Evolutionary conservation across 2,329 filamentous ascomycete species (phyloP), one percentile per base, ranked within the genome.

Genomic region (Pyrenophora tritici-repentis): DNA sequence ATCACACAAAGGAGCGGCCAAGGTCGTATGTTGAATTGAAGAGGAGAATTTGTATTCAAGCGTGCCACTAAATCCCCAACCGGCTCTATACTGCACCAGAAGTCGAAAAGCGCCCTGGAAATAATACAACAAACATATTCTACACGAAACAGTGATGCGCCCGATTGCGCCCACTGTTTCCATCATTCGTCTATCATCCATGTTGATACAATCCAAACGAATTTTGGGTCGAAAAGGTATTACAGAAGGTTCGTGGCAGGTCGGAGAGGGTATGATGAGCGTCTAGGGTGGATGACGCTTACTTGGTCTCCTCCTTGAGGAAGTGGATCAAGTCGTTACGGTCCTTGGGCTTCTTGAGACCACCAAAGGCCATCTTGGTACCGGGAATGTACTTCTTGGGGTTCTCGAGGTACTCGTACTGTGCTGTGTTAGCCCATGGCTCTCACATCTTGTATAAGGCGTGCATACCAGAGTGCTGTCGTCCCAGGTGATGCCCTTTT

Each of bases 311-410:
- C 61, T 89, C 81, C 77, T 84, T 82, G 75, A 91, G 83, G 85
- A 79, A 89, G 73, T 91, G 91, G 86, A 99, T 96, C 73, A 99
- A 84, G 80, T 99, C 93, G 79, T 97, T 96, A 78, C 94, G 86
- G 83, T 97, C 94, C 90, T 97, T 97, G 76, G 86, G 86, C 90
- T 99, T 99, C 92, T 99, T 99, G 75, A 99, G 86, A 79, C 94
- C 94, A 82, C 94, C 94, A 77, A 97, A 99, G 72, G 94, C 94
- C 94, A 99, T 99, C 91, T 97, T 99, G 83, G 94, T 99, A 70
- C 94, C 94, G 68, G 94, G 94, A 65, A 99, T 97, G 87, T 92
- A 99, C 86, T 97, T 97, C 89, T 99, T 99, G 82, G 94, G 94
- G 89, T 97, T 97, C 86, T 99, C 94, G 73, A 99, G 92, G 87